phyloP scores from a whole-genome alignment of 2,329 filamentous ascomycete species.

The Dendryphion nanum region DNA sequence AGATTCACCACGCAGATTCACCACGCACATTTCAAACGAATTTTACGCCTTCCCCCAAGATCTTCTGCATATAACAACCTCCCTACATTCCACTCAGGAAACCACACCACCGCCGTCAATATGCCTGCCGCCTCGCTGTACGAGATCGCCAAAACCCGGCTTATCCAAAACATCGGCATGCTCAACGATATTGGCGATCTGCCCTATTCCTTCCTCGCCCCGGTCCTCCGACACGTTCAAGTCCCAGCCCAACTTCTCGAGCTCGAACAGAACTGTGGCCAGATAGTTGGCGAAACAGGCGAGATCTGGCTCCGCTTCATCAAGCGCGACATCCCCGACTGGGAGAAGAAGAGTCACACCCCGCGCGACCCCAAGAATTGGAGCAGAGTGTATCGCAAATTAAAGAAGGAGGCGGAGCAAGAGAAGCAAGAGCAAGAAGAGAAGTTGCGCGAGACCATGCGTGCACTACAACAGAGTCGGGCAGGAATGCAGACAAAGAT shows the following conservation, averaged over 20 bases:
- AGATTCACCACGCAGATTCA: background rate
- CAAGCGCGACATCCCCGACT: constrained; percentile 69
- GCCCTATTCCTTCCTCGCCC: constrained; percentile 63
- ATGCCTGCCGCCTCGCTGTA: constrained; percentile 21
- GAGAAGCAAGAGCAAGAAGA: constrained; percentile 34
- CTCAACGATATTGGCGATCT: constrained; percentile 71
- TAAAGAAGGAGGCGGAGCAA: constrained; percentile 41
- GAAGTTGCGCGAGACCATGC: constrained; percentile 30
- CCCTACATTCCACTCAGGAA: background rate
- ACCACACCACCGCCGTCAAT: constrained; percentile 4
- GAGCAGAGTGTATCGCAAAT: constrained; percentile 69
- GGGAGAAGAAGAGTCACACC: constrained; percentile 61
- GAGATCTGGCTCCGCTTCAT: constrained; percentile 82
- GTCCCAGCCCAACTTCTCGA: constrained; percentile 68
- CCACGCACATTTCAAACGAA: background rate
- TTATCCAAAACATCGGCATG: constrained; percentile 42
- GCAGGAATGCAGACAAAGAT: constrained; percentile 31
- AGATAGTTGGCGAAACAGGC: constrained; percentile 66
- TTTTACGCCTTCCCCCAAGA: too few species aligned
- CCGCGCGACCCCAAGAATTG: constrained; percentile 67
- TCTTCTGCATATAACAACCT: background rate
- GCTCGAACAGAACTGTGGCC: constrained; percentile 74
- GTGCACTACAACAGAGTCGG: constrained; percentile 29
- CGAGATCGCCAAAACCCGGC: constrained; percentile 24
- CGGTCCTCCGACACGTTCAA: constrained; percentile 70